Base-by-base conservation (phyloP, 208 protist species). In the Acanthamoeba royreba region DNA sequence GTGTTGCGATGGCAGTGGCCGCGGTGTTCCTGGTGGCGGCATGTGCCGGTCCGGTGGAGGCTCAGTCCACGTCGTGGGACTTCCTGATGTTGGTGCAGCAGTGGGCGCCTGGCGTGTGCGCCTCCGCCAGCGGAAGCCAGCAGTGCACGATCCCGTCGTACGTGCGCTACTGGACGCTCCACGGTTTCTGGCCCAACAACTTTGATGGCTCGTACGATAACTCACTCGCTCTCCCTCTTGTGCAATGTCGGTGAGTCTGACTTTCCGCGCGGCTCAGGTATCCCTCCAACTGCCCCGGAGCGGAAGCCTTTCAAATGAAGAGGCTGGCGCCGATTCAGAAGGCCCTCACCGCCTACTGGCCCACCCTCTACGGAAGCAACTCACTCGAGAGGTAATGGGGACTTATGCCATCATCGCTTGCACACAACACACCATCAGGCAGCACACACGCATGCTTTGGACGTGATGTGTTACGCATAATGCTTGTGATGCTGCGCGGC, bases 171-270 rank as follows among this genome's bases (percentile, higher is more conserved):
- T 92, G 88, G 88, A 92, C 88, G 22, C 63, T 92, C 28, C 88
- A 92, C 63, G 88, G 88, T 28, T 38, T 92, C 58, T 92, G 88
- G 88, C 88, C 88, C 88, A 47, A 92, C n/a, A 53, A 55, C 42
- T n/a, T 43, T 45, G 55, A 74, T 35, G 88, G 88, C 53, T 25
- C 45, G 88, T 92, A 81, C 47, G 88, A 55, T 31, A 7, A 4
- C 22, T 15, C 15, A 5, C 13, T 2, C 15, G 25, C 13, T 2
- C 72, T 92, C 38, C 55, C 35, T 77, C 83, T 77, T 15, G n/a
- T n/a, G n/a, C n/a, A n/a, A n/a, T n/a, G n/a, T n/a, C n/a, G n/a
- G n/a, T n/a, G n/a, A n/a, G n/a, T n/a, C n/a, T n/a, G n/a, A n/a
- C n/a, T n/a, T n/a, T n/a, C n/a, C n/a, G n/a, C n/a, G n/a, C n/a